These are phyloP conservation scores for Laguncularia racemosa DNA, from an alignment of 345 rosid species.

Conservation along the genomic window DNA sequence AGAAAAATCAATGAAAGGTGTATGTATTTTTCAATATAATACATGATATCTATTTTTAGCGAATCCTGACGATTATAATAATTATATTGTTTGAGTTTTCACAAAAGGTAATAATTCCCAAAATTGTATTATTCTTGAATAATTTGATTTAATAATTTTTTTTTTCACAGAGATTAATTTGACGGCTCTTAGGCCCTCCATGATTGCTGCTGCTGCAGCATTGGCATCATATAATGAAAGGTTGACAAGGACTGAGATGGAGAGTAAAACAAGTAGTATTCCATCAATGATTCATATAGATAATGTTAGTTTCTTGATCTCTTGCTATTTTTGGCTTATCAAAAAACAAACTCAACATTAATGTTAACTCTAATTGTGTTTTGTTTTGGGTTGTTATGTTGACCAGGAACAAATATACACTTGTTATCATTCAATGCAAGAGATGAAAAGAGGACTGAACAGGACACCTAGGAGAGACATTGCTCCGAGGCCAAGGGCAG, in stretches of 20 bases:
- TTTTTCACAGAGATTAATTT: slow-evolving; percentile 44
- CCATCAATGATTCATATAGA: slow-evolving; percentile 41
- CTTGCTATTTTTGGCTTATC: neutral
- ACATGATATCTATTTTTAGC: too few species aligned
- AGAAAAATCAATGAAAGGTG: neutral
- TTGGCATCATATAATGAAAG: slow-evolving; percentile 43
- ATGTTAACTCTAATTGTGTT: slow-evolving; percentile 9
- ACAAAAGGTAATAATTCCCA: neutral
- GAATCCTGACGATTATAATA: too few species aligned
- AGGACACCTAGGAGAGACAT: slow-evolving; percentile 35
- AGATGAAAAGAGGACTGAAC: slow-evolving; percentile 36
- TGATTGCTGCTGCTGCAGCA: slow-evolving; percentile 66
- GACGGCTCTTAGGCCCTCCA: slow-evolving; percentile 58
- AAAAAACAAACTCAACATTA: neutral
- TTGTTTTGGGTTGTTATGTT: slow-evolving; percentile 5
- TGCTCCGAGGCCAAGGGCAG: slow-evolving; percentile 20
- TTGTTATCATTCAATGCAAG: slow-evolving; percentile 50
- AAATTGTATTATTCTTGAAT: neutral
- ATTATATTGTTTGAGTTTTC: neutral
- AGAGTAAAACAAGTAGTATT: slow-evolving; percentile 35
- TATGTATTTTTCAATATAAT: neutral
- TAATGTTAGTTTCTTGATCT: slow-evolving; percentile 32
- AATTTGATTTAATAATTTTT: neutral
- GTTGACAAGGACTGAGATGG: slow-evolving; percentile 51
- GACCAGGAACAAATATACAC: slow-evolving; percentile 52